phyloP scores from a whole-genome alignment of 2,329 filamentous ascomycete species.

The Parastagonospora avenae region DNA sequence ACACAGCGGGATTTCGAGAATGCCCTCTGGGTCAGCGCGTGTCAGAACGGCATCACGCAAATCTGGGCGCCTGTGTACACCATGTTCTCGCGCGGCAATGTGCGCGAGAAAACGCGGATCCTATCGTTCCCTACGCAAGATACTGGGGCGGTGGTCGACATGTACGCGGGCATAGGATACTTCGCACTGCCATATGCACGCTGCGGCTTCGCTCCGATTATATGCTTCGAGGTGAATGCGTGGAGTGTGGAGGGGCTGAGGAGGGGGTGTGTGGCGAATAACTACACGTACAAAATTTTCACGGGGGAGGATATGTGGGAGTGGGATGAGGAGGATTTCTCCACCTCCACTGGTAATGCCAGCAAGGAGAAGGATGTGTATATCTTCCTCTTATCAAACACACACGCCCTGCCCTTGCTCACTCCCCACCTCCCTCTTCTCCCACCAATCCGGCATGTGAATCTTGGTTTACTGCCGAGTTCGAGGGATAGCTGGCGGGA shows the following conservation, averaged over 20 bases:
- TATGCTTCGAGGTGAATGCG: slow-evolving; percentile 86
- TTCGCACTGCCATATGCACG: slow-evolving; percentile 80
- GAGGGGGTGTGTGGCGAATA: slow-evolving; percentile 49
- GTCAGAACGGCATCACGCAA: slow-evolving; percentile 77
- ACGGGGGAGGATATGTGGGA: slow-evolving; percentile 1
- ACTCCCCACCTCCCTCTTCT: slow-evolving; percentile 3
- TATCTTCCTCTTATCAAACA: slow-evolving; percentile 51
- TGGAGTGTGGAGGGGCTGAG: slow-evolving; percentile 55
- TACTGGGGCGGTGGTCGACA: slow-evolving; percentile 62
- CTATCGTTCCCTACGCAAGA: slow-evolving; percentile 51
- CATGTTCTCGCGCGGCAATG: slow-evolving; percentile 92
- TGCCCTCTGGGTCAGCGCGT: slow-evolving; percentile 79
- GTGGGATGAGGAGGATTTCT: background rate
- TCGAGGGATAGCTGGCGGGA: slow-evolving; percentile 56
- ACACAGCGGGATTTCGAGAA: slow-evolving; percentile 60
- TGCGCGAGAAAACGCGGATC: slow-evolving; percentile 84
- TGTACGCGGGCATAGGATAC: slow-evolving; percentile 94
- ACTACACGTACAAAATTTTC: slow-evolving; percentile 39
- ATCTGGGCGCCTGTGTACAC: slow-evolving; percentile 88
- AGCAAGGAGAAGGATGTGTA: slow-evolving; percentile 34
- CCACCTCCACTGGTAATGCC: too few species aligned
- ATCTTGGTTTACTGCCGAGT: slow-evolving; percentile 62
- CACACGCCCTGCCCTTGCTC: slow-evolving; percentile 25
- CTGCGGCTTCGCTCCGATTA: slow-evolving; percentile 70
- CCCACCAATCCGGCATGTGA: slow-evolving; percentile 60